Percentiles rank a stretch among this genome's conserved stretches.
Evolutionary conservation across 129 eudicot genomes (phyloP).

Genomic region (Tanacetum coccineum): DNA sequence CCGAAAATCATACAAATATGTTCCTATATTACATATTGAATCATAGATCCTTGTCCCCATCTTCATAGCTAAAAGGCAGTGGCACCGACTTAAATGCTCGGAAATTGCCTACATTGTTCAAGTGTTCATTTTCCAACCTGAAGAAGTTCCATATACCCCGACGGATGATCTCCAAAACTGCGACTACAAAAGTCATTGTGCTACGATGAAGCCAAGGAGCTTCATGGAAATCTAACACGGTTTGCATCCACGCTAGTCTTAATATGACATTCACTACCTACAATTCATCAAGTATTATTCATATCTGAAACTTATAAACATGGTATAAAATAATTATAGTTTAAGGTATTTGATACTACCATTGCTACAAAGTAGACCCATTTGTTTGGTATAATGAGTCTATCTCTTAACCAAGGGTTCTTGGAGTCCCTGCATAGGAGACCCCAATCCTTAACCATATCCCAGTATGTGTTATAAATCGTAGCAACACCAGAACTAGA

Average conservation of each 20-base stretch:
- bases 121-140: slow-evolving; percentile 75
- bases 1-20: background rate
- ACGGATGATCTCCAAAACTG: slow-evolving; percentile 36
- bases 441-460: slow-evolving; percentile 40
- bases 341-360: slow-evolving; percentile 19
- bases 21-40: background rate
- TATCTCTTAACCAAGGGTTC: slow-evolving; percentile 44
- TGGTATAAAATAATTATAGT: background rate
- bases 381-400: slow-evolving; percentile 30
- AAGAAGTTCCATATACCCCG: slow-evolving; percentile 41
- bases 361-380: slow-evolving; percentile 35
- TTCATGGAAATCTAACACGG: slow-evolving; percentile 34
- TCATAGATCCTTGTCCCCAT: slow-evolving; percentile 46
- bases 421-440: slow-evolving; percentile 32
- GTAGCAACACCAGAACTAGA: slow-evolving; percentile 34
- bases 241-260: slow-evolving; percentile 44
- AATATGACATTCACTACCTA: slow-evolving; percentile 35
- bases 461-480: slow-evolving; percentile 33
- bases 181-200: slow-evolving; percentile 22
- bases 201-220: slow-evolving; percentile 28
- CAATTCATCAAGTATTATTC: background rate
- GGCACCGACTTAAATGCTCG: slow-evolving; percentile 83
- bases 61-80: slow-evolving; percentile 67
- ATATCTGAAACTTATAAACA: background rate
- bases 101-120: slow-evolving; percentile 74